A percentile compares a stretch with the other conserved stretches of the same genome.
Conservation (phyloP, 1,284 basidiomycete genomes). For the Sanguinoderma infundibulare region DNA sequence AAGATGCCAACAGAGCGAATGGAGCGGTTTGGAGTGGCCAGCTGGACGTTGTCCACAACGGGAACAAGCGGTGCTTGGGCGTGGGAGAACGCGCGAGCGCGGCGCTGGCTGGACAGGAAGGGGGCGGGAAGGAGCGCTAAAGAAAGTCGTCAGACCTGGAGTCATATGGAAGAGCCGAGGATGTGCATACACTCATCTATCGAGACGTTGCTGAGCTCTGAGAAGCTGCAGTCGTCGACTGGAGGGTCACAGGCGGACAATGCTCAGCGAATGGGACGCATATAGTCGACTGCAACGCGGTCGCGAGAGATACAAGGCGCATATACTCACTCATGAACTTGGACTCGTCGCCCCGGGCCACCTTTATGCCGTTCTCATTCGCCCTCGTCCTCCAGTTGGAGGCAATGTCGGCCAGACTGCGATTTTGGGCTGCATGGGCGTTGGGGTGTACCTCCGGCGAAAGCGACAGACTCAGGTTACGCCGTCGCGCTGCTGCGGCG, state of each 20-base stretch:
- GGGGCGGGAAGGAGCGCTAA: slow-evolving; percentile 65
- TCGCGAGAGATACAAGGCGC: slow-evolving; percentile 12
- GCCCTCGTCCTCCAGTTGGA: slow-evolving; percentile 76
- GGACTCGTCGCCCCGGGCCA: slow-evolving; percentile 53
- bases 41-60: slow-evolving; percentile 32
- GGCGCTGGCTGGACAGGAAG: slow-evolving; percentile 63
- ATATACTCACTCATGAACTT: slow-evolving; percentile 49
- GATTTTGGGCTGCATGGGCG: slow-evolving; percentile 21
- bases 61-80: slow-evolving; percentile 33
- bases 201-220: slow-evolving; percentile 31
- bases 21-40: slow-evolving; percentile 39
- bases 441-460: slow-evolving; percentile 34
- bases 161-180: not conserved
- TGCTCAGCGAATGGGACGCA: not conserved
- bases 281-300: slow-evolving; percentile 7
- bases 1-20: slow-evolving; percentile 37
- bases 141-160: slow-evolving; percentile 18
- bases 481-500: slow-evolving; percentile 38
- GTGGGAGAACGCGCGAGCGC: slow-evolving; percentile 53
- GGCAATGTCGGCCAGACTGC: slow-evolving; percentile 58
- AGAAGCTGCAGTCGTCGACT: slow-evolving; percentile 32
- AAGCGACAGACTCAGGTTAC: slow-evolving; percentile 38
- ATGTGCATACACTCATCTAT: slow-evolving; percentile 37
- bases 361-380: slow-evolving; percentile 72
- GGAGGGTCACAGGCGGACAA: slow-evolving; percentile 6